Percentiles rank a stretch among this genome's conserved stretches.
Evolutionary conservation across 495 filamentous ascomycete genomes (phyloP).

Genomic region (Coniosporium apollinis): DNA sequence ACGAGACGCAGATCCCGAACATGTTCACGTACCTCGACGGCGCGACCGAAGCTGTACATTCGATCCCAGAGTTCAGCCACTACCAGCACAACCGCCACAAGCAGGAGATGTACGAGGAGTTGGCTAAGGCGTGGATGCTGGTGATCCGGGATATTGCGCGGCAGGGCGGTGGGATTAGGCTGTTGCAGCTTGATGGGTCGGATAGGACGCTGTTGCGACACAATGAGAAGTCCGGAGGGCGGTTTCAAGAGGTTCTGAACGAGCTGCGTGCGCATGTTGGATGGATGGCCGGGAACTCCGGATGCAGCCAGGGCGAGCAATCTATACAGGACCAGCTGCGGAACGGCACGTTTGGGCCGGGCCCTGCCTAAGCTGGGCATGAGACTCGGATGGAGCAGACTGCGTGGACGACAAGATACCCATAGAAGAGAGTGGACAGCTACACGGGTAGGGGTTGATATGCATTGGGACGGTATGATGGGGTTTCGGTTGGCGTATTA

Average conservation of each 20-base stretch:
- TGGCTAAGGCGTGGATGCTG: constrained; percentile 80
- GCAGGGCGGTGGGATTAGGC: constrained; percentile 64
- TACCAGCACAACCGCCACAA: constrained; percentile 80
- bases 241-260: constrained; percentile 62
- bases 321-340: constrained; percentile 68
- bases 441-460: no score
- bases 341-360: constrained; percentile 57
- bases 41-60: constrained; percentile 78
- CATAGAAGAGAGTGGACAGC: background rate
- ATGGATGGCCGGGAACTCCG: constrained; percentile 49
- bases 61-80: constrained; percentile 71
- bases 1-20: constrained; percentile 60
- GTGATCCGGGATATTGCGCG: constrained; percentile 87
- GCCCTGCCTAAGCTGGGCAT: no score
- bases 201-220: constrained; percentile 78
- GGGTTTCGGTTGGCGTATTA: no score
- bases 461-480: no score
- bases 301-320: constrained; percentile 28
- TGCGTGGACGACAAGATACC: no score
- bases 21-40: constrained; percentile 77
- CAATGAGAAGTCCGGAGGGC: constrained; percentile 71
- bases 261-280: constrained; percentile 54
- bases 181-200: constrained; percentile 84
- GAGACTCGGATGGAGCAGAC: no score
- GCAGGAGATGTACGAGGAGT: constrained; percentile 87